phyloP scores from a whole-genome alignment of 2,329 filamentous ascomycete species.

The Didymella exigua region DNA sequence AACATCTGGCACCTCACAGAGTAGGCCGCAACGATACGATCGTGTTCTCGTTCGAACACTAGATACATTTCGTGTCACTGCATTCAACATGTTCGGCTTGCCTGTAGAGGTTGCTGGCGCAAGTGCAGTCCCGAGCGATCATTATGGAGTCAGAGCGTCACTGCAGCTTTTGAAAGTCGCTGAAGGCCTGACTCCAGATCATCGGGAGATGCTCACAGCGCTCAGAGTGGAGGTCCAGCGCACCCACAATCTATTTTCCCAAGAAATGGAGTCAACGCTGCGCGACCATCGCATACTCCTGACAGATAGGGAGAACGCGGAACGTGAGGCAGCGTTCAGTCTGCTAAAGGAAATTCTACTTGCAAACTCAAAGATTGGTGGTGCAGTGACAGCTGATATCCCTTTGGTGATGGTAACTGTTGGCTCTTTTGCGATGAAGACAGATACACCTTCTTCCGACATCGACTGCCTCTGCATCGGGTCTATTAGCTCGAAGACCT shows the following conservation, averaged over 20 bases:
- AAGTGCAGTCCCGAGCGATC: conserved; percentile 49
- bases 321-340: conserved; percentile 54
- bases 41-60: conserved; percentile 62
- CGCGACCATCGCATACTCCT: conserved; percentile 52
- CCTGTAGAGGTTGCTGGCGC: conserved; percentile 32
- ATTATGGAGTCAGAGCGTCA: conserved; percentile 59
- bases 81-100: conserved; percentile 66
- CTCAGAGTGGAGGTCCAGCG: conserved; percentile 22
- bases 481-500: conserved; percentile 63
- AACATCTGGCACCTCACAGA: conserved; percentile 61
- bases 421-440: conserved; percentile 69
- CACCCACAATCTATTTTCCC: conserved; percentile 12
- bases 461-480: conserved; percentile 71
- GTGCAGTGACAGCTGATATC: conserved; percentile 23
- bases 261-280: conserved; percentile 24
- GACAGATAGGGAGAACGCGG: conserved; percentile 50
- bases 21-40: conserved; percentile 69
- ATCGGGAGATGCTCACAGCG: conserved; percentile 7
- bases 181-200: background rate
- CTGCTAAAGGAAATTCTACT: conserved; percentile 54
- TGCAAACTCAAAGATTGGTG: conserved; percentile 33
- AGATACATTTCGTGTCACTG: conserved; percentile 47
- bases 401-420: conserved; percentile 63
- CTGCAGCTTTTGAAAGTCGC: conserved; percentile 39
- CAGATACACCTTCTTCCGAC: conserved; percentile 66